phyloP scores from a whole-genome alignment of 306 rosid species.

The Pachyrhizus erosus region DNA sequence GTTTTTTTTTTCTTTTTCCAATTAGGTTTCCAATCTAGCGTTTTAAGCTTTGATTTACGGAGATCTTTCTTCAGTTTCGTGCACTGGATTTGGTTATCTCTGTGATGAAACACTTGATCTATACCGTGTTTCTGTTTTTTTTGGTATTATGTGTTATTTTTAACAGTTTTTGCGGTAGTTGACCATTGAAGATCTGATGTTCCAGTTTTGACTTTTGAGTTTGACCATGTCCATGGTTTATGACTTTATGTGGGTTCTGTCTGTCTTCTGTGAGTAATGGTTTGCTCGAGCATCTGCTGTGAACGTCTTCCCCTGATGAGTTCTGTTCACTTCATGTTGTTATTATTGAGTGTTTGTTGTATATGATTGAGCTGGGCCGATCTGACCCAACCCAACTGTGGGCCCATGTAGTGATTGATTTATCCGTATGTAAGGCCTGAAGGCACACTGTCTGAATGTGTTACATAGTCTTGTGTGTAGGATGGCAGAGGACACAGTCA shows the following conservation, averaged over 20 bases:
- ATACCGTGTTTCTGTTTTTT: background rate
- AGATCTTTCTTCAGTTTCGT: background rate
- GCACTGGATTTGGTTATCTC: background rate
- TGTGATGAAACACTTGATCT: constrained; percentile 32
- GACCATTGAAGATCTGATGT: constrained; percentile 12
- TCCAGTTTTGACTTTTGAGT: constrained; percentile 47
- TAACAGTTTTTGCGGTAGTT: background rate
- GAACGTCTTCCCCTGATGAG: background rate
- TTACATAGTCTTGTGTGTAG: too few relatives aligned
- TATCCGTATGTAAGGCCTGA: background rate
- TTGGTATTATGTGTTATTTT: background rate
- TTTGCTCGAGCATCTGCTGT: constrained; percentile 30
- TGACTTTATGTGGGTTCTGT: background rate
- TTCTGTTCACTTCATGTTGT: background rate
- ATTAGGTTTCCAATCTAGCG: background rate
- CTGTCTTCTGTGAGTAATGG: constrained; percentile 37
- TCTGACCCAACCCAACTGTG: constrained; percentile 38
- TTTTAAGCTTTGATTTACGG: background rate
- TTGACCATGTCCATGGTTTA: constrained; percentile 47
- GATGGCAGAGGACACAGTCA: background rate
- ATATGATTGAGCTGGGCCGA: constrained; percentile 31
- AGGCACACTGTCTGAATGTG: background rate
- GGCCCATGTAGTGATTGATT: constrained; percentile 42
- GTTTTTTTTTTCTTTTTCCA: background rate
- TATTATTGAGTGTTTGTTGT: background rate